Evolutionary conservation across 441 rosid genomes (phyloP), one percentile per base, ranked within the genome.

Genomic region (Euphorbia celastroides): DNA sequence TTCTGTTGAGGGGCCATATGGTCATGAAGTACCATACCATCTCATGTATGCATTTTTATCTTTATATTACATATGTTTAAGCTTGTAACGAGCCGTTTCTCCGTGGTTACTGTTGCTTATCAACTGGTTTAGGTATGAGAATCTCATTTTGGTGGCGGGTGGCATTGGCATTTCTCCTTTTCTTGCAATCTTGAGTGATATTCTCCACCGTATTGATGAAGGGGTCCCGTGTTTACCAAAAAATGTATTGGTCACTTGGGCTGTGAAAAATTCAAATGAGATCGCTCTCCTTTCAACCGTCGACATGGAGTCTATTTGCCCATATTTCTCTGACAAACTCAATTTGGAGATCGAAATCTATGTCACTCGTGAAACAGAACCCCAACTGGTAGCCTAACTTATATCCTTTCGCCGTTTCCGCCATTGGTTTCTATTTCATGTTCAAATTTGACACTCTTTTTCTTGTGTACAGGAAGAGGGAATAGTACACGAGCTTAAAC

Each of bases 161-260:
- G 96, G 98, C 54, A 86, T 88, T 36, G 98, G 96, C 55, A 86
- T 92, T 72, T 86, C 98, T 17, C 98, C 98, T 0, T 92, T 92
- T 80, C 64, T 92, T 44, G 95, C 95, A 41, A 78, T 92, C 74
- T 17, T 92, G 74, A 86, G 90, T 46, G 96, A 92, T 66, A 74
- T 92, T 74, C 69, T 85, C 72, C 95, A 84, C 72, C 83, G 95
- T 13, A 52, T 81, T 41, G 80, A 78, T 51, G 86, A 86, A 72
- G 93, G 84, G 14, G 82, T 68, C 62, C 79, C 83, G 17, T 92
- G 98, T 77, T 76, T 80, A 64, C 93, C 95, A 4, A 85, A 72
- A 57, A 84, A 83, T 22, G 66, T 89, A 69, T 32, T 88, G 70
- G 65, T 92, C 66, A 72, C 85, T 9, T 92, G 98, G 98, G 95